Percentiles rank a stretch among this genome's conserved stretches.
Evolutionary conservation across 225 moss, liverwort and hornwort species (phyloP).

Genomic region (Thuidium tamariscinum): DNA sequence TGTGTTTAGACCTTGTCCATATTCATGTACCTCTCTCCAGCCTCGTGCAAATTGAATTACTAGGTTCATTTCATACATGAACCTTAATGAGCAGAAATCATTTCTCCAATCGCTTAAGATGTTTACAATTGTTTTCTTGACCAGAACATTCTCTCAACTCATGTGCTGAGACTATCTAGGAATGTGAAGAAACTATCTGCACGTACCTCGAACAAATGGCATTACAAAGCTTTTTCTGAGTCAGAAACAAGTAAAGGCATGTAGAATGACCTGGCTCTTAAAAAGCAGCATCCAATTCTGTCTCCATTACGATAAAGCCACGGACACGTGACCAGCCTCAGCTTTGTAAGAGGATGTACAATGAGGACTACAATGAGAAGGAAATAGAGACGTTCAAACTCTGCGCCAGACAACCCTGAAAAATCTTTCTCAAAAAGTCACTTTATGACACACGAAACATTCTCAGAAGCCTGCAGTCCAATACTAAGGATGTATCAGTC

Average conservation of each 20-base stretch:
- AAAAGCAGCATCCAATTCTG: background rate
- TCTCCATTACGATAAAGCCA: background rate
- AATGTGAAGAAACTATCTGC: background rate
- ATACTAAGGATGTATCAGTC: constrained; percentile 3
- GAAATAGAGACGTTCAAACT: background rate
- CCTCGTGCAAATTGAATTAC: background rate
- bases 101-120: background rate
- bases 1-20: background rate
- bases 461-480: background rate
- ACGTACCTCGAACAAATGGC: background rate
- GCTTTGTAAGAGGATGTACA: constrained; percentile 6
- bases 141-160: background rate
- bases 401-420: background rate
- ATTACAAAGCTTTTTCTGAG: background rate
- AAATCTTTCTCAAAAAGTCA: background rate
- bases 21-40: background rate
- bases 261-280: background rate
- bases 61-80: background rate
- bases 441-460: background rate
- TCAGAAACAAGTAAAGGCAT: background rate
- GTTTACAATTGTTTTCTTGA: background rate
- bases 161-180: background rate
- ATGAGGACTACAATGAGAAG: background rate
- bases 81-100: background rate
- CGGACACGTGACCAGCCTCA: background rate